phyloP scores from a whole-genome alignment of 495 filamentous ascomycete genomes.

The Penicillium arizonense region DNA sequence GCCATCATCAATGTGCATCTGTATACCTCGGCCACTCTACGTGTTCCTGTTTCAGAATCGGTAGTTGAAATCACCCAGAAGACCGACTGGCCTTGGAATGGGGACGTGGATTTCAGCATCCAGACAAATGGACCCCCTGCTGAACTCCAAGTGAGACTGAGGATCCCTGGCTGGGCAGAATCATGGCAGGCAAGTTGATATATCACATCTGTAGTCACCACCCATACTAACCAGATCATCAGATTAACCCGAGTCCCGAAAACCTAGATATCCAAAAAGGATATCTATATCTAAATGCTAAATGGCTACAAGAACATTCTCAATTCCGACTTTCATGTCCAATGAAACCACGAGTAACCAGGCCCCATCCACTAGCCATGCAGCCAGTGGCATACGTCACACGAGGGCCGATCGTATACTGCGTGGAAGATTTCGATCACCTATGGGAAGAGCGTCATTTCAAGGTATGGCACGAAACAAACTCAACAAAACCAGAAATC shows the following conservation, averaged over 20 bases:
- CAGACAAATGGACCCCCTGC: constrained; percentile 22
- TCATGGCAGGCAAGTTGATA: constrained; percentile 35
- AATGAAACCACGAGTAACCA: constrained; percentile 44
- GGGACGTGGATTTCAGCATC: constrained; percentile 43
- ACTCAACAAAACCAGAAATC: not conserved
- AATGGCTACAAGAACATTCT: constrained; percentile 30
- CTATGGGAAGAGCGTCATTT: constrained; percentile 58
- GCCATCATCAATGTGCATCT: constrained; percentile 50
- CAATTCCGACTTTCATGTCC: constrained; percentile 37
- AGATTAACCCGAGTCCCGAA: constrained; percentile 26
- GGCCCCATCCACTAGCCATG: constrained; percentile 51
- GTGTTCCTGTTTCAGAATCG: constrained; percentile 33
- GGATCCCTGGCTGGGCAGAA: constrained; percentile 52
- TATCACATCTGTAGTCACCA: constrained; percentile 6
- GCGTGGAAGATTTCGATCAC: constrained; percentile 57
- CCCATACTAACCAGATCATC: not conserved
- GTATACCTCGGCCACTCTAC: constrained; percentile 47
- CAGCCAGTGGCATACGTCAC: constrained; percentile 50
- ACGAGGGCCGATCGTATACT: constrained; percentile 57
- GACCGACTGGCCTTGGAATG: constrained; percentile 56
- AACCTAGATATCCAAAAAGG: constrained; percentile 35
- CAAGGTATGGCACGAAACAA: constrained; percentile 30
- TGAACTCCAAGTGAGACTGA: constrained; percentile 36
- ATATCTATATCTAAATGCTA: constrained; percentile 43
- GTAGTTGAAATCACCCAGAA: constrained; percentile 43